Conservation (phyloP, 1,139 yeast genomes). For the Diutina ranongensis region DNA sequence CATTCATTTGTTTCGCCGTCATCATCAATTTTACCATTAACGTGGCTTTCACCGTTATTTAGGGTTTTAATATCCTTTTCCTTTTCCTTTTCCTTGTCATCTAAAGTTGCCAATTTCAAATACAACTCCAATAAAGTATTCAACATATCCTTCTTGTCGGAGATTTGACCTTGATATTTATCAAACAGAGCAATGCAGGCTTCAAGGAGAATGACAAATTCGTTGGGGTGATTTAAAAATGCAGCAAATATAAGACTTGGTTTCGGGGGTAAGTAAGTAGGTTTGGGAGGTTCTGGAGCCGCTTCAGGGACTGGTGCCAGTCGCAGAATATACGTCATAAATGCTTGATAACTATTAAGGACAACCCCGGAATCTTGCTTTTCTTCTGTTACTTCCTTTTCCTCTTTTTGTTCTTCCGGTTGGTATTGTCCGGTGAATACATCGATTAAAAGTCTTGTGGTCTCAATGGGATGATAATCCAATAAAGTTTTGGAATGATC, state of each 20-base stretch:
- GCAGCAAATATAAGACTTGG: slow-evolving; percentile 83
- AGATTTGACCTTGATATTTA: slow-evolving; percentile 56
- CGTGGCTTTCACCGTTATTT: too few species aligned
- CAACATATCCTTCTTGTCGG: slow-evolving; percentile 61
- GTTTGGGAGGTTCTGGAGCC: slow-evolving; percentile 16
- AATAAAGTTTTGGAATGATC: slow-evolving; percentile 58
- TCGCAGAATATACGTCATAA: slow-evolving; percentile 42
- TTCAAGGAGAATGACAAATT: slow-evolving; percentile 87
- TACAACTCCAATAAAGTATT: slow-evolving; percentile 79
- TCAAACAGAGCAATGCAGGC: slow-evolving; percentile 81
- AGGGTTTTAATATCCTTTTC: not conserved
- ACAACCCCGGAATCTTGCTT: not conserved
- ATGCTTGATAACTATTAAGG: slow-evolving; percentile 60
- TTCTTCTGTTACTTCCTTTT: not conserved
- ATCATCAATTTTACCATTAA: too few species aligned
- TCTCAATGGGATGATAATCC: slow-evolving; percentile 63
- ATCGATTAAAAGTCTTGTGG: slow-evolving; percentile 71
- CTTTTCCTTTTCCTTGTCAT: slow-evolving; percentile 14
- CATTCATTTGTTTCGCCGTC: slow-evolving; percentile 23
- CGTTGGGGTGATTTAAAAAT: slow-evolving; percentile 73
- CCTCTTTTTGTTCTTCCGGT: slow-evolving; percentile 19
- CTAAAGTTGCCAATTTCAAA: slow-evolving; percentile 41
- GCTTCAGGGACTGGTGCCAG: slow-evolving; percentile 7
- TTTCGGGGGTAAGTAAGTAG: slow-evolving; percentile 85
- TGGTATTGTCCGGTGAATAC: slow-evolving; percentile 79